Evolutionary conservation across 768 basidiomycete species (phyloP), one percentile per base, ranked within the genome.

Genomic region (Suillus discolor): DNA sequence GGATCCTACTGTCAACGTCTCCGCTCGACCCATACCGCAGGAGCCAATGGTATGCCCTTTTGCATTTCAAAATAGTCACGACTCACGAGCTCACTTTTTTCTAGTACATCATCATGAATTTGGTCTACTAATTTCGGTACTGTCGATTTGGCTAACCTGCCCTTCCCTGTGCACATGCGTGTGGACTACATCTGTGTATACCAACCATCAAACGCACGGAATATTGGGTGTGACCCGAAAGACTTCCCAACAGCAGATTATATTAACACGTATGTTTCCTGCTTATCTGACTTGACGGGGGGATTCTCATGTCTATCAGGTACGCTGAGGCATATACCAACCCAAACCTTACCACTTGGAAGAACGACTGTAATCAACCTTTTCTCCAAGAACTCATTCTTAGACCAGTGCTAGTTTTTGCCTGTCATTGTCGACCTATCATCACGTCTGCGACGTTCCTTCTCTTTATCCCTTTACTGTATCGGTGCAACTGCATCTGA

Each of bases 1-100:
- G 12, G 89, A 96, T 74, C 39, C 81, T 6, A 70, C 72, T 41
- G 86, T 84, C 1, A 72, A 91, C 65, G 89, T 96, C 42, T 83
- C 85, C 18, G 79, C 82, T 31, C 81, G 95, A 39, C 87, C 90
- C 3, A 78, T 97, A 15, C 82, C 95, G 0, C 85, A 88, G 67
- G 95, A 97, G 74, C 95, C 95, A 28, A 92, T 96, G 93, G 91
- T 93, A 68, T 57, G 85, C 69, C 41, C 11, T 23, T 44, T 36
- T 45, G 38, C 23, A 41, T 16, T 34, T 41, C 42, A 45, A 45
- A 41, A 12, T 36, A 36, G n/a, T n/a, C n/a, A n/a, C n/a, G n/a
- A n/a, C n/a, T 6, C 11, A 34, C 13, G 34, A 28, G 9, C 44
- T 45, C 57, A 59, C 63, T 65, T 39, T 62, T 6, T 1, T n/a